phyloP scores from a whole-genome alignment of 257 asterid genomes.

The Misopates orontium region DNA sequence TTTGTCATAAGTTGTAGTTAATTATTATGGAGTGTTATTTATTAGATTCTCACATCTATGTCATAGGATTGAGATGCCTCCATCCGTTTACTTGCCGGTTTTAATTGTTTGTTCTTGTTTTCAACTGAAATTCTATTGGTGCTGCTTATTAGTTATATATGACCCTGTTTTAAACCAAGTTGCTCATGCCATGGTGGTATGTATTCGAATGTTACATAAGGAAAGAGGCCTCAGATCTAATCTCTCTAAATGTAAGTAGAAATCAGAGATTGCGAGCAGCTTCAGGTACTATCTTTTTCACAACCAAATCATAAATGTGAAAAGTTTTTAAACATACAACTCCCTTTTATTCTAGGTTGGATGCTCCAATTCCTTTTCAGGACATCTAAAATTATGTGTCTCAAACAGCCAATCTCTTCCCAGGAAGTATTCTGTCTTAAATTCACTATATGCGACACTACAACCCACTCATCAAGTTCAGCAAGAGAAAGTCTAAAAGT shows the following conservation, averaged over 20 bases:
- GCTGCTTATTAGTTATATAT: neutral
- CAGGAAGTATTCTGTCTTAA: neutral
- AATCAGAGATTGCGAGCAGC: neutral
- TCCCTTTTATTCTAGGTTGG: too few species aligned
- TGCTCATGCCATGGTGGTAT: neutral
- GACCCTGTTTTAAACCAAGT: neutral
- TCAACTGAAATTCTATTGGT: conserved; percentile 22
- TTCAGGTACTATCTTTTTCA: too few species aligned
- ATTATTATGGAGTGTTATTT: conserved; percentile 12
- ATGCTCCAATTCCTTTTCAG: too few species aligned
- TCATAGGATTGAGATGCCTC: neutral
- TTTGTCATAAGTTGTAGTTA: conserved; percentile 1
- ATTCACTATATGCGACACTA: too few species aligned
- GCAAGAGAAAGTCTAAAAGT: too few species aligned
- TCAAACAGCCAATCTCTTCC: too few species aligned
- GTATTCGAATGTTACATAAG: neutral
- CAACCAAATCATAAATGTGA: too few species aligned
- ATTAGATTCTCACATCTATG: conserved; percentile 6
- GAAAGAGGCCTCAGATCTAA: neutral
- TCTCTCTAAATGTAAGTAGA: neutral
- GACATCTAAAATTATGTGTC: too few species aligned
- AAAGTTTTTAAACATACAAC: too few species aligned
- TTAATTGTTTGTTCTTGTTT: conserved; percentile 5
- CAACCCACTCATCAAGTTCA: too few species aligned
- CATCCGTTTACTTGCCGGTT: conserved; percentile 13